These are phyloP conservation scores for Emmonsia crescens DNA, from an alignment of 2,329 filamentous ascomycete species.

Conservation along the genomic window DNA sequence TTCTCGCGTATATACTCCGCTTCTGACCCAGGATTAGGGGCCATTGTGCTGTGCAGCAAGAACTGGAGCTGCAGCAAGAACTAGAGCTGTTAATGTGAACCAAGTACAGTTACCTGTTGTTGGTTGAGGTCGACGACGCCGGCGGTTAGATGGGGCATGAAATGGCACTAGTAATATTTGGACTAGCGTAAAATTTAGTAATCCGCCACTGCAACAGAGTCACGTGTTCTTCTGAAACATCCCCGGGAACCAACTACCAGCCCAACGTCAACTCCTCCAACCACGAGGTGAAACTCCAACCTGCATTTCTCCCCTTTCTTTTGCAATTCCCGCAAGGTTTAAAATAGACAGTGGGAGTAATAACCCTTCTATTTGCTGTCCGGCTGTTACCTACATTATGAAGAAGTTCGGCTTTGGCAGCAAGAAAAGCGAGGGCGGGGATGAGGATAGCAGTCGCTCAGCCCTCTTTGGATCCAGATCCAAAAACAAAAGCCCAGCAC, in stretches of 20 bases:
- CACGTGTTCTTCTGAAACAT: background rate
- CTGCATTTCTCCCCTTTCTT: background rate
- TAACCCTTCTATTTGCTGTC: background rate
- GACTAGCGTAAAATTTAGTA: background rate
- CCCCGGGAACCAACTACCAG: too few relatives aligned
- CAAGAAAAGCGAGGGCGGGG: conserved; percentile 45
- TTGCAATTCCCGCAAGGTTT: background rate
- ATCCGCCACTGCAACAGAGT: background rate
- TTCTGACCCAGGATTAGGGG: conserved; percentile 34
- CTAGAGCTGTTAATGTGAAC: background rate
- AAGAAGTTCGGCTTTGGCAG: conserved; percentile 28
- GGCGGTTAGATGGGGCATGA: background rate
- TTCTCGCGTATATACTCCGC: conserved; percentile 38
- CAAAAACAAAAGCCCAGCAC: conserved; percentile 44
- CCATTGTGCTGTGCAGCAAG: conserved; percentile 23
- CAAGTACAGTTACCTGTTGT: background rate
- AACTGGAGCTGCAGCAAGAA: background rate
- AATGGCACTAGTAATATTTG: background rate
- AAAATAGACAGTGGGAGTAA: background rate
- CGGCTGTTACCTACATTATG: conserved; percentile 11
- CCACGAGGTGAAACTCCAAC: background rate
- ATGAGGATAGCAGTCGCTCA: conserved; percentile 42
- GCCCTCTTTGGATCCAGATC: conserved; percentile 49
- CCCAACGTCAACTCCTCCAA: too few relatives aligned
- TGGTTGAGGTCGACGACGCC: background rate